Percentiles rank a stretch among this genome's conserved stretches.
phyloP scores from a whole-genome alignment of 139 green algal genomes.

The Chlamydomonas schloesseri region DNA sequence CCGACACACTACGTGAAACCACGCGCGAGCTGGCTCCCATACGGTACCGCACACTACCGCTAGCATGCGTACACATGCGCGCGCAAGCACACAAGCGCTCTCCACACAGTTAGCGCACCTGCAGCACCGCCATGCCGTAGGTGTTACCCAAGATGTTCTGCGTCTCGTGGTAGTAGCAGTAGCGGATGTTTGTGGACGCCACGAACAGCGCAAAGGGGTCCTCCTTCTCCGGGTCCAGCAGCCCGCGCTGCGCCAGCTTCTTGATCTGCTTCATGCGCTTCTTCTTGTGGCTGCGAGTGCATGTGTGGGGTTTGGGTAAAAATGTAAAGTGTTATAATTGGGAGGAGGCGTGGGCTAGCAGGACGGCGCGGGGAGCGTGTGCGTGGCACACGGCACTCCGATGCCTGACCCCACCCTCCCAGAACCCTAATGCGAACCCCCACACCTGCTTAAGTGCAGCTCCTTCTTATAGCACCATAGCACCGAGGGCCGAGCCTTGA shows the following conservation, averaged over 20 bases:
- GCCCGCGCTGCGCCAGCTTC: conserved; percentile 93
- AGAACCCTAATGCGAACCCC: too few relatives aligned
- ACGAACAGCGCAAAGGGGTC: conserved; percentile 98
- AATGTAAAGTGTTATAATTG: too few relatives aligned
- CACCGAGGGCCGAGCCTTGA: conserved; percentile 95
- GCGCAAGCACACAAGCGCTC: too few relatives aligned
- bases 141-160: conserved; percentile 98
- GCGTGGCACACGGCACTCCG: too few relatives aligned
- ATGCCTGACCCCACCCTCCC: too few relatives aligned
- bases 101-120: conserved; percentile 79
- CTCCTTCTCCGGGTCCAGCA: conserved; percentile 96
- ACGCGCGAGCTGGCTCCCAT: too few relatives aligned
- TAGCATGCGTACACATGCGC: too few relatives aligned
- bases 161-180: conserved; percentile 98
- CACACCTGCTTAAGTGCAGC: conserved; percentile 91
- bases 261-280: conserved; percentile 98
- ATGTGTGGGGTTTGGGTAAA: background rate
- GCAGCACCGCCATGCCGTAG: conserved; percentile 98
- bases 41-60: too few relatives aligned
- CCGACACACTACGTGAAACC: too few relatives aligned
- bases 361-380: too few relatives aligned
- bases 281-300: conserved; percentile 87
- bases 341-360: too few relatives aligned
- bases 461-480: conserved; percentile 99
- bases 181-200: conserved; percentile 96